phyloP scores from a whole-genome alignment of 2,329 filamentous ascomycete species.

The Magnaporthales sp. region DNA sequence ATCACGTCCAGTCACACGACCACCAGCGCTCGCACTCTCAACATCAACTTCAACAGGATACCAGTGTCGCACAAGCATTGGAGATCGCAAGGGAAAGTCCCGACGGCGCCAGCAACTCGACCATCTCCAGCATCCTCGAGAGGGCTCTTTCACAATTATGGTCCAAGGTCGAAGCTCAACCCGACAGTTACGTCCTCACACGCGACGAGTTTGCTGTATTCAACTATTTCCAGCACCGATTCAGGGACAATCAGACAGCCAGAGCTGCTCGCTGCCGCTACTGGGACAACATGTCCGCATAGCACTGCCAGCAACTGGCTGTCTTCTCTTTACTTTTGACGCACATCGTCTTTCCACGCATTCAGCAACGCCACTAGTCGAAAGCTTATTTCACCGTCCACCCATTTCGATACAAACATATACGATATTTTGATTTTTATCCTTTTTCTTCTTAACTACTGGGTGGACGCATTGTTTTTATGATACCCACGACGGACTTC shows the following conservation, averaged over 20 bases:
- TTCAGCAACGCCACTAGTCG: not conserved
- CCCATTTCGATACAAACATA: not conserved
- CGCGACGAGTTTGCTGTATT: constrained; percentile 76
- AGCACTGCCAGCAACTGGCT: not conserved
- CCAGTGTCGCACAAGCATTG: constrained; percentile 54
- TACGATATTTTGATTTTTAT: not conserved
- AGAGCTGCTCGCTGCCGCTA: constrained; percentile 40
- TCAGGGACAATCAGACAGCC: constrained; percentile 41
- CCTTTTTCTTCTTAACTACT: not conserved
- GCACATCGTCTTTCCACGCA: not conserved
- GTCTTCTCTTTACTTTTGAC: not conserved
- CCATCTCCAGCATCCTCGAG: constrained; percentile 58
- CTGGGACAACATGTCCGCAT: constrained; percentile 34
- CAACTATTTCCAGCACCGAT: constrained; percentile 72
- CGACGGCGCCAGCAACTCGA: constrained; percentile 54
- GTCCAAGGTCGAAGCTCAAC: constrained; percentile 55
- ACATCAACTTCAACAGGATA: not conserved
- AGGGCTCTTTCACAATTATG: constrained; percentile 55
- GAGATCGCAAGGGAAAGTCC: constrained; percentile 68
- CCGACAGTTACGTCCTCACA: constrained; percentile 63
- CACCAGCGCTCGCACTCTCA: constrained; percentile 7
- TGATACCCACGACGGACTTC: constrained; percentile 5
- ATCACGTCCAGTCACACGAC: constrained; percentile 5
- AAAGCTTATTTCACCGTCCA: not conserved
- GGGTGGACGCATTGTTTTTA: not conserved